These are phyloP conservation scores for Tephrocybe sp. DNA, from an alignment of 768 basidiomycete genomes.

Conservation along the genomic window DNA sequence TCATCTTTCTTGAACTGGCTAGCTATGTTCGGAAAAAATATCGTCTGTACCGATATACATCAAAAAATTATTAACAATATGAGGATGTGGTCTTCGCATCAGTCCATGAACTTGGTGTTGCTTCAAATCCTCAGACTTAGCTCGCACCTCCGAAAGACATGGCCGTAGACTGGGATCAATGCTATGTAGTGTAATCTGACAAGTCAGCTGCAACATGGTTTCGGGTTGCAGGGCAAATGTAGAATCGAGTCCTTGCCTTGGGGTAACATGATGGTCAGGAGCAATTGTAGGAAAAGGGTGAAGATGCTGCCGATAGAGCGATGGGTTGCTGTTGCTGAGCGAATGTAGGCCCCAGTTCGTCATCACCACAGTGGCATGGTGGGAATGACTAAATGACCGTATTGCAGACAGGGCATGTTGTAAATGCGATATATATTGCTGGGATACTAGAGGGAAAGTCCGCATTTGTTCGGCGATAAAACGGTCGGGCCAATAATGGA, in stretches of 20 bases:
- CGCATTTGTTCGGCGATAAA: conserved; percentile 58
- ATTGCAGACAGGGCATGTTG: conserved; percentile 50
- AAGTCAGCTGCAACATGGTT: conserved; percentile 13
- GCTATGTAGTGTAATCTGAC: conserved; percentile 18
- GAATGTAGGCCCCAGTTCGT: conserved; percentile 61
- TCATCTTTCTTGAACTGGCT: too few relatives aligned
- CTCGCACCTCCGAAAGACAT: too few relatives aligned
- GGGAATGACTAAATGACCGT: conserved; percentile 44
- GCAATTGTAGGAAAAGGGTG: conserved; percentile 25
- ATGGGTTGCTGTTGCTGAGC: conserved; percentile 1
- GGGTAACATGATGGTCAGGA: neutral
- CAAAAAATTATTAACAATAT: conserved; percentile 4
- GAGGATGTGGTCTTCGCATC: conserved; percentile 5
- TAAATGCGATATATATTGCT: conserved; percentile 30
- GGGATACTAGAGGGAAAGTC: conserved; percentile 13
- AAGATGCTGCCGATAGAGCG: conserved; percentile 53
- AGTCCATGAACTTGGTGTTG: neutral
- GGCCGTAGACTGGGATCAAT: too few relatives aligned
- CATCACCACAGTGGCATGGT: conserved; percentile 51
- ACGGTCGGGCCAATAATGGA: conserved; percentile 80
- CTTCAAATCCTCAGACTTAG: neutral
- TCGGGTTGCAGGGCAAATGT: neutral
- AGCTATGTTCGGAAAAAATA: neutral
- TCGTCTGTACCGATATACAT: conserved; percentile 10
- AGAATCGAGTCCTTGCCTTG: neutral